Evolutionary conservation across 768 basidiomycete genomes (phyloP), one percentile per base, ranked within the genome.

Genomic region (Dioszegia aurantiaca): DNA sequence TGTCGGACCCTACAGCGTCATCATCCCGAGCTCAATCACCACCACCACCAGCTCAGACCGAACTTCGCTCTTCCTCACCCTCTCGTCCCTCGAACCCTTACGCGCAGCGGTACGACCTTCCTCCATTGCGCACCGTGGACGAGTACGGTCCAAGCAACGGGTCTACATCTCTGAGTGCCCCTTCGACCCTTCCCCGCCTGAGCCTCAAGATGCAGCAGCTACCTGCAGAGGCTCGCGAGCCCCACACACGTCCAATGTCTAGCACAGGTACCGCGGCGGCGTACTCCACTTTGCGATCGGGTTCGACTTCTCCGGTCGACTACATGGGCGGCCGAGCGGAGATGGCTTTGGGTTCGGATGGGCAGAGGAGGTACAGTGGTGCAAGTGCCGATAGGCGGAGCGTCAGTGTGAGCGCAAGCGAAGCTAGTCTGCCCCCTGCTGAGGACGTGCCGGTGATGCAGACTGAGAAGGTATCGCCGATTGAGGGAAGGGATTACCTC

Each of bases 241-340:
- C 37, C 9, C 24, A 47, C 27, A 28, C 46, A 3, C 46, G 46
- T 3, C 46, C 28, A 5, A 47, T 24, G 16, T 47, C 46, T 14
- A 19, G 24, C 1, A 27, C 37, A 17, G 48, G 31, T 14, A 17
- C 14, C 5, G 14, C 40, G 6, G 24, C 48, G n/a, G 36, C 24
- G 19, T 39, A 39, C 36, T 51, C 48, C 14, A 39, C 48, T 16
- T 9, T 36, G 19, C 17, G 33, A 21, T 53, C 51, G 19, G 51
- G 51, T 1, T 53, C 51, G 3, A 53, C 51, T 11, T 53, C 51
- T 2, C 51, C 51, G 2, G 24, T n/a, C 11, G 51, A 53, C 39
- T 53, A 53, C 19, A 24, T 40, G 2, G 37, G 51, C 23, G 46
- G 46, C 24, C 10, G 26, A 4, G 26, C 46, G 31, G 26, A 47